Percentiles rank a stretch among this genome's conserved stretches.
These are phyloP conservation scores for Cardamine resedifolia DNA, from an alignment of 345 rosid species.

Conservation along the genomic window DNA sequence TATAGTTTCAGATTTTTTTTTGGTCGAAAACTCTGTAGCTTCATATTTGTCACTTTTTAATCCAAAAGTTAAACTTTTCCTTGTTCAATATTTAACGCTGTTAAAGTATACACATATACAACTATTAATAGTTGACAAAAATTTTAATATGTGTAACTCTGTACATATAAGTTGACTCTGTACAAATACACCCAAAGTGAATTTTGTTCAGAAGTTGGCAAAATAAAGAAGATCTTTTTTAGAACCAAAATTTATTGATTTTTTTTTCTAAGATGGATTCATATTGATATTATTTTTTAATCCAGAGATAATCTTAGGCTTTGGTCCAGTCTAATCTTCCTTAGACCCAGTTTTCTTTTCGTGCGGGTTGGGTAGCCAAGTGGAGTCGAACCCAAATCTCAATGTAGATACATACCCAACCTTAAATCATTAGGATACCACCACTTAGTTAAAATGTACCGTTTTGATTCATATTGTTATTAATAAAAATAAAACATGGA, in stretches of 20 bases:
- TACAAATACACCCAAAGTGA: not conserved
- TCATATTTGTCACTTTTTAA: not conserved
- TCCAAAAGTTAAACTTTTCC: not conserved
- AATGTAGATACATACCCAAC: too few species aligned
- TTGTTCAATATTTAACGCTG: not conserved
- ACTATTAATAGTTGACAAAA: not conserved
- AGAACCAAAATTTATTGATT: not conserved
- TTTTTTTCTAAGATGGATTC: not conserved
- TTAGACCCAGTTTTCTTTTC: too few species aligned
- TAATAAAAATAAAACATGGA: too few species aligned
- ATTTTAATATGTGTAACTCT: not conserved
- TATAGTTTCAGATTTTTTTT: not conserved
- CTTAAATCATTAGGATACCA: too few species aligned
- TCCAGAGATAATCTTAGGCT: too few species aligned
- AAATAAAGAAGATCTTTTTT: not conserved
- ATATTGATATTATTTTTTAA: too few species aligned
- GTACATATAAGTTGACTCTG: not conserved
- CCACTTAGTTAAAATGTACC: too few species aligned
- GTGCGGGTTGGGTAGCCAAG: too few species aligned
- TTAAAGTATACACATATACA: not conserved
- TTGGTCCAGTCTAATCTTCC: too few species aligned
- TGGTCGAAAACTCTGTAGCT: too few species aligned
- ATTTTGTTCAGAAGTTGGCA: not conserved
- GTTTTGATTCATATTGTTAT: too few species aligned
- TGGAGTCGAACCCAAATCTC: too few species aligned